phyloP scores from a whole-genome alignment of 2,329 filamentous ascomycete genomes.

The Fusarium tjaetaba region DNA sequence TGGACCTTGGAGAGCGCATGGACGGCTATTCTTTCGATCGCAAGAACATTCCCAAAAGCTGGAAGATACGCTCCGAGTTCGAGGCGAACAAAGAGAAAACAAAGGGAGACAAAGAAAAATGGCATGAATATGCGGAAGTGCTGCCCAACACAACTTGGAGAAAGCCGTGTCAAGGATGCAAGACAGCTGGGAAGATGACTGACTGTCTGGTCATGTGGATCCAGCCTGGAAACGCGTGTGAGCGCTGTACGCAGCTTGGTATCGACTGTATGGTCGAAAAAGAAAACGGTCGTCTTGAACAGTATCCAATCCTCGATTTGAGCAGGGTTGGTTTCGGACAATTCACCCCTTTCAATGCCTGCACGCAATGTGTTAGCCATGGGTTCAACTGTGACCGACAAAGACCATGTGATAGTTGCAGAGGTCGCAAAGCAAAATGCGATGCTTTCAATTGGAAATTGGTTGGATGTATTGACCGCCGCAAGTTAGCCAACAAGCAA shows the following conservation, averaged over 20 bases:
- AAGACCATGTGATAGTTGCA: constrained; percentile 52
- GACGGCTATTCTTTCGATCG: neutral
- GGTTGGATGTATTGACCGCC: constrained; percentile 12
- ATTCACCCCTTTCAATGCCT: constrained; percentile 42
- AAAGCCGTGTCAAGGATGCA: constrained; percentile 18
- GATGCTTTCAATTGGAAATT: neutral
- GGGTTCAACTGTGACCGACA: constrained; percentile 48
- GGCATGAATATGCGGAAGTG: constrained; percentile 9
- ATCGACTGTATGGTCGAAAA: constrained; percentile 40
- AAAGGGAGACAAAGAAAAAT: neutral
- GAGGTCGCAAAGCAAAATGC: neutral
- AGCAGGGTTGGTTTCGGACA: constrained; percentile 47
- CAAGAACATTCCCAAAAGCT: neutral
- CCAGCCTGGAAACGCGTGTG: constrained; percentile 12
- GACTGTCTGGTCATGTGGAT: constrained; percentile 10
- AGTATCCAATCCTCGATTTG: constrained; percentile 41
- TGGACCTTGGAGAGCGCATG: constrained; percentile 1
- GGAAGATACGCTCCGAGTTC: constrained; percentile 4
- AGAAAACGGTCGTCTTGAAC: too few relatives aligned
- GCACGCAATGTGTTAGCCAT: constrained; percentile 30
- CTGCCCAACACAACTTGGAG: constrained; percentile 4
- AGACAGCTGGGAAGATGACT: neutral
- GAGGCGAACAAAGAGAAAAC: neutral
- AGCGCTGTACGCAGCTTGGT: constrained; percentile 45
- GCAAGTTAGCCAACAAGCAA: neutral